phyloP scores from a whole-genome alignment of 495 filamentous ascomycete genomes.

The Neohortaea acidophila region DNA sequence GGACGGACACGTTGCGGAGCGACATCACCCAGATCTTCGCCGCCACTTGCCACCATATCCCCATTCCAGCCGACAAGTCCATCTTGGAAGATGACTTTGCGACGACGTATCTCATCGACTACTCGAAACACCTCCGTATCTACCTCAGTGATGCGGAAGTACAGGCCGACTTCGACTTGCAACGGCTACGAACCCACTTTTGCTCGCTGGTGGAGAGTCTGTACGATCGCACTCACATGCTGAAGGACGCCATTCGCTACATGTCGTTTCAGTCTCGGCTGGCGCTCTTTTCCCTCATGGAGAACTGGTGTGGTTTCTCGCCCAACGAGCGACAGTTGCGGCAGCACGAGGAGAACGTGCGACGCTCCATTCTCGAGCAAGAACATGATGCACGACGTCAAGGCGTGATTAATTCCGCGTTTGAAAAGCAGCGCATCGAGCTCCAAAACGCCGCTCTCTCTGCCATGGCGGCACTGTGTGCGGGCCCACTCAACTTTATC shows the following conservation, averaged over 20 bases:
- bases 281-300: slow-evolving; percentile 89
- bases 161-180: slow-evolving; percentile 93
- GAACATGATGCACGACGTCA: slow-evolving; percentile 51
- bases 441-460: slow-evolving; percentile 79
- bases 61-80: slow-evolving; percentile 53
- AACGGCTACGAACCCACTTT: slow-evolving; percentile 79
- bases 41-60: slow-evolving; percentile 80
- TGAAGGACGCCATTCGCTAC: slow-evolving; percentile 73
- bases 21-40: slow-evolving; percentile 94
- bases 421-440: slow-evolving; percentile 92
- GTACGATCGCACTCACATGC: slow-evolving; percentile 79
- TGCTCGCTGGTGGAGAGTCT: slow-evolving; percentile 87
- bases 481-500: slow-evolving; percentile 73
- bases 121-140: slow-evolving; percentile 80
- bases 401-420: slow-evolving; percentile 63
- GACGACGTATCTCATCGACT: slow-evolving; percentile 72
- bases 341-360: slow-evolving; percentile 74
- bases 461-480: slow-evolving; percentile 89
- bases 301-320: slow-evolving; percentile 97
- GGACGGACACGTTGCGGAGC: slow-evolving; percentile 72
- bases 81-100: slow-evolving; percentile 87
- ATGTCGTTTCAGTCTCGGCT: slow-evolving; percentile 91
- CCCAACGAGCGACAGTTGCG: slow-evolving; percentile 74
- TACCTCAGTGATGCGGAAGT: slow-evolving; percentile 88
- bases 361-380: slow-evolving; percentile 57